Conservation (phyloP, 495 filamentous ascomycete genomes). For the Mycothermus thermophilus region DNA sequence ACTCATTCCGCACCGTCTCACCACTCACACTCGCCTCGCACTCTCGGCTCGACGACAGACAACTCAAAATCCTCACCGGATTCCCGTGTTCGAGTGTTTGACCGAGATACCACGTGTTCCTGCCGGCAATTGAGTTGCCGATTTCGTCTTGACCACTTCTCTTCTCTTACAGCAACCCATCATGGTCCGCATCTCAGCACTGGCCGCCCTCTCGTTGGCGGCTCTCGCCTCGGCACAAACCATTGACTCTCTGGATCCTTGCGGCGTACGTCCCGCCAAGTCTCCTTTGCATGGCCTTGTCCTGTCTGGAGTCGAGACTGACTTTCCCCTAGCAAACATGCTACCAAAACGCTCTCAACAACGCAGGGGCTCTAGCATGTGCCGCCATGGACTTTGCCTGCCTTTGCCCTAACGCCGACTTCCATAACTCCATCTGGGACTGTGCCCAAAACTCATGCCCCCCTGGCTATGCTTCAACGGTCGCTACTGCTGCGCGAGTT, state of each 20-base stretch:
- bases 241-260: constrained; percentile 11
- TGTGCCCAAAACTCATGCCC: constrained; percentile 13
- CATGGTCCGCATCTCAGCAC: constrained; percentile 11
- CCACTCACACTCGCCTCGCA: no score
- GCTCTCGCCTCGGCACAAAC: constrained; percentile 11
- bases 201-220: constrained; percentile 13
- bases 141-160: no score
- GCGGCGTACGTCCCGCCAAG: constrained; percentile 21
- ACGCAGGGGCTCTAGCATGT: constrained; percentile 9
- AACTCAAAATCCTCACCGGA: no score
- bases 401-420: constrained; percentile 16
- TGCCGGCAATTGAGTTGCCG: no score
- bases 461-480: constrained; percentile 5
- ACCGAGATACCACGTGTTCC: no score
- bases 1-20: no score
- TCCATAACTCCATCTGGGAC: constrained; percentile 6
- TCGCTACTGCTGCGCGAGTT: constrained; percentile 6
- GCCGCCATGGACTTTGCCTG: constrained; percentile 11
- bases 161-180: no score
- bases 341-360: constrained; percentile 3
- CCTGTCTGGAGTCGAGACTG: constrained; percentile 7
- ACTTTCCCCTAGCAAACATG: constrained; percentile 14
- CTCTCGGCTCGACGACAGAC: no score
- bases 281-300: constrained; percentile 1
- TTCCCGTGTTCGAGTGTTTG: no score